Conservation (phyloP, 2,329 filamentous ascomycete species). For the Paraphoma chrysanthemicola region DNA sequence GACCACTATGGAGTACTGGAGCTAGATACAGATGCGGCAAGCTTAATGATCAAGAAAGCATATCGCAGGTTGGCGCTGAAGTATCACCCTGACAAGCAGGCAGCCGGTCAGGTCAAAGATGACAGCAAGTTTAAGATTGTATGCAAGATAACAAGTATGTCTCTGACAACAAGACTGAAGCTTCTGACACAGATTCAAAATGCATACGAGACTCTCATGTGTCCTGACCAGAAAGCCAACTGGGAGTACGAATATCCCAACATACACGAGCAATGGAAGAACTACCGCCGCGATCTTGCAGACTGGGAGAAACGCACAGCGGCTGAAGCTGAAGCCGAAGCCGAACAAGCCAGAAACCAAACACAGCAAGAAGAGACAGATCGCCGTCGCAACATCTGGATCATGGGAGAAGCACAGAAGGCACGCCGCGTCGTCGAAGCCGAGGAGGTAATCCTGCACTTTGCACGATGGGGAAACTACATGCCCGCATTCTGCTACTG, state of each 20-base stretch:
- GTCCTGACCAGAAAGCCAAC: neutral
- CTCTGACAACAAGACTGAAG: neutral
- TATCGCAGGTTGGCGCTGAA: constrained; percentile 2
- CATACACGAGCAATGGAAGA: neutral
- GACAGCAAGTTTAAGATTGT: constrained; percentile 1
- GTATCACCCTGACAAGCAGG: constrained; percentile 12
- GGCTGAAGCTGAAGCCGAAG: neutral
- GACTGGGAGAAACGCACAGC: neutral
- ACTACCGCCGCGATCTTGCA: neutral
- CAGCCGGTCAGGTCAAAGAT: neutral
- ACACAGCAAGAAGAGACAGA: neutral
- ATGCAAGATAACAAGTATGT: neutral
- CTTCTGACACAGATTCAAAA: neutral
- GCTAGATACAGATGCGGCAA: neutral
- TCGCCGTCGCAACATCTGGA: neutral
- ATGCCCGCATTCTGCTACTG: neutral
- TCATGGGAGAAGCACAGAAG: neutral
- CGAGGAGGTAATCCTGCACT: neutral
- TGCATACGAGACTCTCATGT: neutral
- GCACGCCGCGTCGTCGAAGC: neutral
- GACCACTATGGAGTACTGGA: constrained; percentile 1
- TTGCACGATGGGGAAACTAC: too few relatives aligned
- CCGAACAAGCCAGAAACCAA: neutral
- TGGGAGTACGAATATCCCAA: neutral
- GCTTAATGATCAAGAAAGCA: neutral